Percentiles rank a stretch among this genome's conserved stretches.
Evolutionary conservation across 768 basidiomycete species (phyloP).

Genomic region (Hemileccinum impolitum): DNA sequence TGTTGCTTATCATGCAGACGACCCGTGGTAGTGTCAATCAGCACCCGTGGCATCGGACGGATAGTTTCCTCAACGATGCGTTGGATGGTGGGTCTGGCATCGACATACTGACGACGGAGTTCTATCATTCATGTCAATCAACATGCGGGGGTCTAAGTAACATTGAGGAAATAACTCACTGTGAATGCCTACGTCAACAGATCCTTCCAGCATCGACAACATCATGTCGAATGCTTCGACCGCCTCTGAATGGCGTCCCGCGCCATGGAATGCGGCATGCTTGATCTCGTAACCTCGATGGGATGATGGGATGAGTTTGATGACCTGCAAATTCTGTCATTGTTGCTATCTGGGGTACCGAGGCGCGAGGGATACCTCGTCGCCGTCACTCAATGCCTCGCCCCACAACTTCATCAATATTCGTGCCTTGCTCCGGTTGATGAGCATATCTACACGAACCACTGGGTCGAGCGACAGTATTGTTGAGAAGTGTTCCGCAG

Average conservation of each 20-base stretch:
- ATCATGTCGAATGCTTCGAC: neutral
- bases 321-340: neutral
- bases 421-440: too few species aligned
- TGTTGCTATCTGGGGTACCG: too few species aligned
- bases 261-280: neutral
- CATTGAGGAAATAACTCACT: neutral
- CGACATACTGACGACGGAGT: neutral
- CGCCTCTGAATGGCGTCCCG: neutral
- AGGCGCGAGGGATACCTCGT: too few species aligned
- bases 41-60: neutral
- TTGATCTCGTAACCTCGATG: neutral
- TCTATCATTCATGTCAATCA: neutral
- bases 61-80: neutral
- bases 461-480: neutral
- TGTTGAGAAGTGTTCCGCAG: neutral
- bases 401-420: too few species aligned
- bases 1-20: neutral
- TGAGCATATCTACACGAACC: too few species aligned
- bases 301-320: neutral
- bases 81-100: neutral
- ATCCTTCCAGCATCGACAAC: neutral
- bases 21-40: conserved; percentile 2
- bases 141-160: neutral
- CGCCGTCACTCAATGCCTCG: too few species aligned
- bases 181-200: neutral